Evolutionary conservation across 495 filamentous ascomycete species (phyloP), one percentile per base, ranked within the genome.

Genomic region (Chaetomium cochliodes): DNA sequence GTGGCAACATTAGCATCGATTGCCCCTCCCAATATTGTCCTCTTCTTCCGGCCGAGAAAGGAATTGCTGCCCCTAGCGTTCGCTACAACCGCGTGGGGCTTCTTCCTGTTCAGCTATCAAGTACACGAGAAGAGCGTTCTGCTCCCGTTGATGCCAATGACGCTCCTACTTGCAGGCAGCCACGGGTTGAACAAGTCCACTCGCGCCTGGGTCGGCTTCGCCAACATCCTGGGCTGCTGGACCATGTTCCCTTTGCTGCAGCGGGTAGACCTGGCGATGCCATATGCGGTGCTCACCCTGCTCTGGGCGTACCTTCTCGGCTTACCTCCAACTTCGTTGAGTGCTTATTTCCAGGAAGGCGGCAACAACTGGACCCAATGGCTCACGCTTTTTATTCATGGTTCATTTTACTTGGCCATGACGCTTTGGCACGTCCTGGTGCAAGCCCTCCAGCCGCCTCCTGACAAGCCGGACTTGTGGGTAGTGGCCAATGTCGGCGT

Each of bases 51-150:
- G 33, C 96, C 96, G 0, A 83, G 84, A 15, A 91, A 89, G 58
- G 85, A 88, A 9, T 79, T 96, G 23, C 77, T 97, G 2, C 91
- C 92, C 3, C 84, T 90, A 11, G 91, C 89, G 0, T 80, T 97
- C 20, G 88, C 92, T 2, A 82, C 87, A 18, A 91, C 89, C 0
- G 88, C 93, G 1, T 98, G 94, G 94, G 94, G 90, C 3, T 98
- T 98, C 80, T 98, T 97, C 76, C 78, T 98, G 13, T 97, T 92
- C 76, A 93, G 90, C 59, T 98, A 96, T 77, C 94, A 98, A 68
- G 94, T 98, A 0, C 94, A 98, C 74, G 94, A 98, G 77, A 98
- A 98, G 79, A 96, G 91, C 67, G 91, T 96, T 0, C 80, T 98
- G 6, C 84, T 98, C 0, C 94, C 94, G 3, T 80, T 98, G 26